These are phyloP conservation scores for Aspergillus tamarii DNA, from an alignment of 2,329 filamentous ascomycete species.

Conservation along the genomic window DNA sequence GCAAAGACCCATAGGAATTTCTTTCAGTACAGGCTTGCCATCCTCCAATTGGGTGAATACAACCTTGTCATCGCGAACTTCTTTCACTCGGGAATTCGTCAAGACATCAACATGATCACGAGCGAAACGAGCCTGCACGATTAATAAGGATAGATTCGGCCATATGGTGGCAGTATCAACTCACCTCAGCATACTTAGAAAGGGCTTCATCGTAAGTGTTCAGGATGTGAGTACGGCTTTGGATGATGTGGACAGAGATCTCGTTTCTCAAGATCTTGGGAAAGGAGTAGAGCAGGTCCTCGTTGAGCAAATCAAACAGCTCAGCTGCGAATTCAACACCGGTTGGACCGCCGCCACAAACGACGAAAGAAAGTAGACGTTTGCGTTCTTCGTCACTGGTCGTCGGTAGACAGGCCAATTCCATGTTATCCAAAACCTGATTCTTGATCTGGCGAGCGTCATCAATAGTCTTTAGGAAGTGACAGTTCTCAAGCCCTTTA, in stretches of 20 bases:
- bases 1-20: constrained; percentile 93
- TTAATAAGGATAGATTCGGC: constrained; percentile 8
- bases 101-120: constrained; percentile 90
- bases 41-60: constrained; percentile 84
- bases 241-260: constrained; percentile 95
- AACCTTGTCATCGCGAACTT: constrained; percentile 81
- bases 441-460: constrained; percentile 91
- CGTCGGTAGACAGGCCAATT: constrained; percentile 88
- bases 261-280: constrained; percentile 92
- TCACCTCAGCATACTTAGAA: constrained; percentile 81
- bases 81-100: constrained; percentile 90
- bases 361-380: constrained; percentile 89
- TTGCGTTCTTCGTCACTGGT: constrained; percentile 85
- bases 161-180: constrained; percentile 5
- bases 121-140: constrained; percentile 69
- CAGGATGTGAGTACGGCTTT: constrained; percentile 90
- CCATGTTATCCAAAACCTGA: constrained; percentile 83
- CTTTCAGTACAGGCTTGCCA: constrained; percentile 79
- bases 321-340: constrained; percentile 98
- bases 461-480: constrained; percentile 93
- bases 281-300: constrained; percentile 82
- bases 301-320: constrained; percentile 92
- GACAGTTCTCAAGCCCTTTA: constrained; percentile 88
- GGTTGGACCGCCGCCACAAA: constrained; percentile 92
- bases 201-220: constrained; percentile 98